These are phyloP conservation scores for Alternaria ethzedia DNA, from an alignment of 2,329 filamentous ascomycete species.

Conservation along the genomic window DNA sequence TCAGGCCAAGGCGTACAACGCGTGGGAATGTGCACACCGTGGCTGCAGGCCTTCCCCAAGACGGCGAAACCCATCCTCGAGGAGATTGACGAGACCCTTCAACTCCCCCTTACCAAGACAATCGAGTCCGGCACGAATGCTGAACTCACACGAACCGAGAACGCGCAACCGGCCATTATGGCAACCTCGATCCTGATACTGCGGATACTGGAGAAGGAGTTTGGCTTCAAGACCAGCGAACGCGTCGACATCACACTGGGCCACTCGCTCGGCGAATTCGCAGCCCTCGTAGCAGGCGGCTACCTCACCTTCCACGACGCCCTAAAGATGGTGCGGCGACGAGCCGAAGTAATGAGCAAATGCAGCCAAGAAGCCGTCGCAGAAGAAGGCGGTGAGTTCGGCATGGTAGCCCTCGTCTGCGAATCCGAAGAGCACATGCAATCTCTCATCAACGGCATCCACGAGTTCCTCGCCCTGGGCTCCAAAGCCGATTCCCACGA, in stretches of 20 bases:
- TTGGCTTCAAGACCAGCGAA: conserved; percentile 73
- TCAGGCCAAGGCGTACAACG: conserved; percentile 87
- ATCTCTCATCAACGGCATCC: conserved; percentile 73
- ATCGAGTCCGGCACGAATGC: conserved; percentile 82
- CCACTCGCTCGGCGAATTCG: conserved; percentile 92
- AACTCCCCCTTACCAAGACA: conserved; percentile 75
- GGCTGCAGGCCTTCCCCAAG: conserved; percentile 83
- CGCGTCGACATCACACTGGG: conserved; percentile 84
- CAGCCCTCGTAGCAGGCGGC: conserved; percentile 83
- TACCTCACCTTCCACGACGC: conserved; percentile 81
- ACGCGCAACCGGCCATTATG: conserved; percentile 96
- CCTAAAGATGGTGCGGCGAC: conserved; percentile 74
- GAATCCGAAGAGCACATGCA: conserved; percentile 75
- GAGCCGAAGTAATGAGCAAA: conserved; percentile 82
- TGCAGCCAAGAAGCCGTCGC: conserved; percentile 72
- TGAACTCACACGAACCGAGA: conserved; percentile 78
- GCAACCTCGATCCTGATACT: conserved; percentile 90
- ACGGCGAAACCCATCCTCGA: conserved; percentile 80
- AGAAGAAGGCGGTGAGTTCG: conserved; percentile 79
- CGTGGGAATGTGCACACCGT: conserved; percentile 84
- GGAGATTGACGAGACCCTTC: conserved; percentile 80
- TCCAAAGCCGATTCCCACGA: conserved; percentile 71
- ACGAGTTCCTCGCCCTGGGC: conserved; percentile 77
- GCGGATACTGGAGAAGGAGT: conserved; percentile 83
- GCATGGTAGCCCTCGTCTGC: conserved; percentile 92